Conservation (phyloP, 345 rosid species). For the Aquilaria malaccensis region DNA sequence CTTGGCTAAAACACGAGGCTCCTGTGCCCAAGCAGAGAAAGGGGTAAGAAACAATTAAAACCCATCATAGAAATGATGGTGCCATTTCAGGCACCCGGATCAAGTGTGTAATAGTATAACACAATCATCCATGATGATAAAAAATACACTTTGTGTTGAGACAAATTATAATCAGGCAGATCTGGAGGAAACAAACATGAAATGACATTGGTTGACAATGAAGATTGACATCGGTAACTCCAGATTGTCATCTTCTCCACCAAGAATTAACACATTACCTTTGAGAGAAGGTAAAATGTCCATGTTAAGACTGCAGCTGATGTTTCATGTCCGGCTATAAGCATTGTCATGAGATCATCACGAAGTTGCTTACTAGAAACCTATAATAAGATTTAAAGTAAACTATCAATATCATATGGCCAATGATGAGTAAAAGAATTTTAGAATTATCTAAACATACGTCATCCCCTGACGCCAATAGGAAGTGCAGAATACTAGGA, state of each 20-base stretch:
- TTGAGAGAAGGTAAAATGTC: slow-evolving; percentile 85
- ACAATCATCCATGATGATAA: no score
- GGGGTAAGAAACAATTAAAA: background rate
- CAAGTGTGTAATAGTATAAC: no score
- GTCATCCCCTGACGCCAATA: slow-evolving; percentile 91
- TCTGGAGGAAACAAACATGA: no score
- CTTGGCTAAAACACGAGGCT: slow-evolving; percentile 68
- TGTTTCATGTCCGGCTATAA: slow-evolving; percentile 98
- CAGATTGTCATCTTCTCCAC: background rate
- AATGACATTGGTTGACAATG: no score
- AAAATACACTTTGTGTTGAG: no score
- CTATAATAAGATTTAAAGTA: slow-evolving; percentile 31
- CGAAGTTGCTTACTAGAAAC: slow-evolving; percentile 96
- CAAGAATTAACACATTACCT: slow-evolving; percentile 31
- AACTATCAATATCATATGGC: slow-evolving; percentile 3
- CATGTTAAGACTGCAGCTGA: slow-evolving; percentile 95
- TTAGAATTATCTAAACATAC: slow-evolving; percentile 31
- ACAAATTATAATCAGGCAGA: no score
- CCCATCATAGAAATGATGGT: no score
- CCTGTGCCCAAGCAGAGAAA: slow-evolving; percentile 36
- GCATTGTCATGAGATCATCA: slow-evolving; percentile 98
- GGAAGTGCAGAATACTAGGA: slow-evolving; percentile 96
- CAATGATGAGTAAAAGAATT: slow-evolving; percentile 7
- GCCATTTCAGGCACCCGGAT: no score
- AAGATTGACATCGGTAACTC: no score